Evolutionary conservation across 164 flowering plant genomes (phyloP).

Genomic region (Piper longum): DNA sequence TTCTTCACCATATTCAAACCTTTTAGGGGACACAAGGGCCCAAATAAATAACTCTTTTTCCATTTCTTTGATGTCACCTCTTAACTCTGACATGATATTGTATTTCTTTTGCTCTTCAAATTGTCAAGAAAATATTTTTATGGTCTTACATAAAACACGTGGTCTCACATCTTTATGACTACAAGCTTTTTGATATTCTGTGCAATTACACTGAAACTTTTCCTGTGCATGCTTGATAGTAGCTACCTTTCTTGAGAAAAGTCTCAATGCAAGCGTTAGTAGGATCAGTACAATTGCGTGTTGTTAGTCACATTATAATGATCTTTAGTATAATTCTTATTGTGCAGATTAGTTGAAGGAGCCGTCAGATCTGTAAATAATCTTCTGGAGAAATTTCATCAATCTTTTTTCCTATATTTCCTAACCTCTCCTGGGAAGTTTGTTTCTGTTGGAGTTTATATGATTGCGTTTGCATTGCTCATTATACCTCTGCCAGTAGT

Average conservation of each 20-base stretch:
- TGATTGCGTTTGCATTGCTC: conserved; percentile 77
- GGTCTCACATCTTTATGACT: background rate
- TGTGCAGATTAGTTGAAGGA: conserved; percentile 85
- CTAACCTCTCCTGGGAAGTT: conserved; percentile 67
- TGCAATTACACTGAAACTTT: background rate
- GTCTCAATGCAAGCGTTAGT: background rate
- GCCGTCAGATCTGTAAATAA: conserved; percentile 79
- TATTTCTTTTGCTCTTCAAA: too few relatives aligned
- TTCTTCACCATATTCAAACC: too few relatives aligned
- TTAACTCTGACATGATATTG: too few relatives aligned
- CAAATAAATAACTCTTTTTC: too few relatives aligned
- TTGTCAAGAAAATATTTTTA: too few relatives aligned
- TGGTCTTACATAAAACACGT: background rate
- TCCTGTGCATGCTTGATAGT: background rate
- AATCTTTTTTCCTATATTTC: conserved; percentile 86
- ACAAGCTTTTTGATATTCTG: background rate
- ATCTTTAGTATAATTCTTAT: background rate
- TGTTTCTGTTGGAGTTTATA: conserved; percentile 93
- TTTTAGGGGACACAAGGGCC: too few relatives aligned
- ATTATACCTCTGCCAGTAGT: conserved; percentile 80
- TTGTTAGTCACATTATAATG: background rate
- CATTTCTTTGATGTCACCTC: too few relatives aligned
- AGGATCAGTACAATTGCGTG: background rate
- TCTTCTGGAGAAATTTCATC: conserved; percentile 96
- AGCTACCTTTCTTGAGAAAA: too few relatives aligned